Evolutionary conservation across 2,329 filamentous ascomycete genomes (phyloP), one percentile per base, ranked within the genome.

Genomic region (Claviceps humidiphila): DNA sequence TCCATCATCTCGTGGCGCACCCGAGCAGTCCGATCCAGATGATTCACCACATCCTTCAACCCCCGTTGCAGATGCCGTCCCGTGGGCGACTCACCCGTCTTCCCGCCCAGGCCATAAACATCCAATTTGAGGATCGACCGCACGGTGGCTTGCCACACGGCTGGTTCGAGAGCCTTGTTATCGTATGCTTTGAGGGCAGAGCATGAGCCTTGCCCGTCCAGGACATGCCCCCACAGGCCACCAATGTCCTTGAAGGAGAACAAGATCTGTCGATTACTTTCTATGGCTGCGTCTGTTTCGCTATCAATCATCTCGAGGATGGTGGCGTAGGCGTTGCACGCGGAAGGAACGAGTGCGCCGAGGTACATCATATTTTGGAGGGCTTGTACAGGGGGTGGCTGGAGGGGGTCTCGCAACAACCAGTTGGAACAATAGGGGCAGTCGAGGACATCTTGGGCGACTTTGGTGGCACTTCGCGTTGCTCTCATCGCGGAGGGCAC

Each of bases 301-400:
- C 61, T 61, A 55, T 83, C 78, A 7, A 82, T 68, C 66, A 78
- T 71, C 48, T 66, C 64, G 13, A 83, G 66, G 47, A 84, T 76
- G 30, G 30, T 34, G 9, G 30, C 30, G 30, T 34, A 34, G 30
- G 30, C 30, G 9, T 34, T 34, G 9, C 30, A 64, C 66, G 70
- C 71, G 8, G 76, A 75, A 1, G 78, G 78, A 3, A 83, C 30
- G 66, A 83, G 70, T 2, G 78, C 74, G 6, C 73, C 76, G 4
- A 83, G 66, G 50, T 80, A 69, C 77, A 82, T 81, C 49, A 75
- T 68, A 59, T 73, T 81, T 60, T 82, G 80, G 55, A 79, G 76
- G 34, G 69, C 58, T 50, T 76, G 72, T 49, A 80, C 71, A 22
- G 72, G 68, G 1, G 69, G 66, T 1, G 66, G 61, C 34, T 63